A percentile compares a stretch with the other conserved stretches of the same genome.
These are phyloP conservation scores for Aquanectria penicillioides DNA, from an alignment of 2,329 filamentous ascomycete genomes.

Conservation along the genomic window DNA sequence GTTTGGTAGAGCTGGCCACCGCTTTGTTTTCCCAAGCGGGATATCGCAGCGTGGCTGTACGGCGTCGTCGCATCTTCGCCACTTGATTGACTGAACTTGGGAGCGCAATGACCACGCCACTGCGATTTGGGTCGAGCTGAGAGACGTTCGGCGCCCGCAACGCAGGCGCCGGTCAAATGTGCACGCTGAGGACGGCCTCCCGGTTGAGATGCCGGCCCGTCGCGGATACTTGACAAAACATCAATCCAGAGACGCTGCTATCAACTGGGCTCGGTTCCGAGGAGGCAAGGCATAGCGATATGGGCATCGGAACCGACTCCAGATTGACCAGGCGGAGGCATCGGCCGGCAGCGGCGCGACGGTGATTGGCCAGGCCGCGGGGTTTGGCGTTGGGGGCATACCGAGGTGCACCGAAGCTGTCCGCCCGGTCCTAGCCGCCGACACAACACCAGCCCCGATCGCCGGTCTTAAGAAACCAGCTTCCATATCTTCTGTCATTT, in stretches of 20 bases:
- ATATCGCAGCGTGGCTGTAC: slow-evolving; percentile 11
- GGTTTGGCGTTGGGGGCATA: background rate
- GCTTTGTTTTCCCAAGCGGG: background rate
- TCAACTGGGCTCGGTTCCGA: background rate
- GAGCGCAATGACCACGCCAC: too few relatives aligned
- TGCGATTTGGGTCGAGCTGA: background rate
- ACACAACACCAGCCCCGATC: slow-evolving; percentile 11
- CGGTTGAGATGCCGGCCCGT: background rate
- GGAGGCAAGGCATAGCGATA: slow-evolving; percentile 6
- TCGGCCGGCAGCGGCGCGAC: background rate
- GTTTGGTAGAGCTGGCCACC: background rate
- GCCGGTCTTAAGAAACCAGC: slow-evolving; percentile 12
- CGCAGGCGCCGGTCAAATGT: background rate
- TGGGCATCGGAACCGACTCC: background rate
- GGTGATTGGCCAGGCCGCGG: slow-evolving; percentile 15
- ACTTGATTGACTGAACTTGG: background rate
- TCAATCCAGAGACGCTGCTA: background rate
- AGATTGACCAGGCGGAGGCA: slow-evolving; percentile 1
- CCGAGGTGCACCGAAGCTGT: slow-evolving; percentile 16
- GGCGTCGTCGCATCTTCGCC: background rate
- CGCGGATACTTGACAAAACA: slow-evolving; percentile 8
- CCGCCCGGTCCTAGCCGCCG: slow-evolving; percentile 23
- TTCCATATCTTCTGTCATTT: background rate
- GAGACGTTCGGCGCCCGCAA: slow-evolving; percentile 1
- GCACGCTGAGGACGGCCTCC: background rate